These are phyloP conservation scores for Amylostereum areolatum DNA, from an alignment of 1,284 basidiomycete genomes.

Conservation along the genomic window DNA sequence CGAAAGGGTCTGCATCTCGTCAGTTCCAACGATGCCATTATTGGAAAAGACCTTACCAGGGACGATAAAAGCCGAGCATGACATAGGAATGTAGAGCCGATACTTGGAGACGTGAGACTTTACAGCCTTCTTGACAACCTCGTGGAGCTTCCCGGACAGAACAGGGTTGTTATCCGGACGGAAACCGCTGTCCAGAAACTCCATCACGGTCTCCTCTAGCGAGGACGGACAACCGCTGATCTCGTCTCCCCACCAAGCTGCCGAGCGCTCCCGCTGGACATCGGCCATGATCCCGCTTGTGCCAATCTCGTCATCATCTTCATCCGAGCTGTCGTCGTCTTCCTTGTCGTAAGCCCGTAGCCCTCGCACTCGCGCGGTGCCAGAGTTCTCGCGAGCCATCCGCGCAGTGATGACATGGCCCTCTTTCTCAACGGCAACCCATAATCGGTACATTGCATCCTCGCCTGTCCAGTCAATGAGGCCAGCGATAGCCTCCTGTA, in stretches of 20 bases:
- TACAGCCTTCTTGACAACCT: conserved; percentile 26
- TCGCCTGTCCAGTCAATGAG: conserved; percentile 23
- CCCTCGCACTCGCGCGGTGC: conserved; percentile 25
- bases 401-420: conserved; percentile 27
- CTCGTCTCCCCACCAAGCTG: conserved; percentile 30
- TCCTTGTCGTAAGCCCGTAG: conserved; percentile 13
- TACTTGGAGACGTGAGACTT: conserved; percentile 19
- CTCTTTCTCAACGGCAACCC: conserved; percentile 23
- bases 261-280: conserved; percentile 13
- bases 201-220: conserved; percentile 33
- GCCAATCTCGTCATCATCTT: conserved; percentile 10
- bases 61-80: conserved; percentile 34
- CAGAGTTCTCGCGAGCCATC: conserved; percentile 21
- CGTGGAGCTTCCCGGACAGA: conserved; percentile 28
- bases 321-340: conserved; percentile 16
- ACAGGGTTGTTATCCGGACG: conserved; percentile 25
- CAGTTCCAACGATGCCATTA: no score
- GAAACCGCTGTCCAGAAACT: conserved; percentile 33
- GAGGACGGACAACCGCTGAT: conserved; percentile 34
- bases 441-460: conserved; percentile 23
- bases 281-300: not conserved
- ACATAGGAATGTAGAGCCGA: conserved; percentile 27
- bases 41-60: conserved; percentile 25
- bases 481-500: conserved; percentile 18
- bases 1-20: conserved; percentile 26